Percentiles rank a stretch among this genome's conserved stretches.
Conservation (phyloP, 768 basidiomycete species). For the Trametes meyenii region DNA sequence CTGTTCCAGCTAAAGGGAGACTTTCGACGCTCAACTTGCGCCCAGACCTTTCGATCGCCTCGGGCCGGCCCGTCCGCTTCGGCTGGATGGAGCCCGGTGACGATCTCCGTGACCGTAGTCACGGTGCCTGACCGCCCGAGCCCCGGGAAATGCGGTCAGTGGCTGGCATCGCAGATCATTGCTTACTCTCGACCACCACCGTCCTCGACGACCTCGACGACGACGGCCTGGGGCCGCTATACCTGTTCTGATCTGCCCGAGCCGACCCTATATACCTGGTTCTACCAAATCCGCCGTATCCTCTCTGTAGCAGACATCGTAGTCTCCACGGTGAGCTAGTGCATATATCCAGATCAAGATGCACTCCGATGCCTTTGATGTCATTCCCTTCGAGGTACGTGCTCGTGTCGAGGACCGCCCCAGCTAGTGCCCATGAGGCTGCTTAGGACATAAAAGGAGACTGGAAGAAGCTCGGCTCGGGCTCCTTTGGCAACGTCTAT, state of each 20-base stretch:
- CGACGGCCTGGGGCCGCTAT: conserved; percentile 19
- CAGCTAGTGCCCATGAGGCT: conserved; percentile 12
- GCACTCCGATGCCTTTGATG: conserved; percentile 77
- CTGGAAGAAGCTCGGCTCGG: conserved; percentile 90
- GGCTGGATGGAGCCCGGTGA: conserved; percentile 1
- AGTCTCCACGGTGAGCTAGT: not conserved
- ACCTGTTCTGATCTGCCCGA: not conserved
- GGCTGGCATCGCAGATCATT: conserved; percentile 6
- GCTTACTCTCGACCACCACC: conserved; percentile 15
- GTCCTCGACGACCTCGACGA: conserved; percentile 7
- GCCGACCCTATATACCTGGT: not conserved
- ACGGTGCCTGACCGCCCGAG: conserved; percentile 6
- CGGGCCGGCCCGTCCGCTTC: too few species aligned
- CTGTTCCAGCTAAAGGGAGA: too few species aligned
- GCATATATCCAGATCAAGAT: conserved; percentile 25
- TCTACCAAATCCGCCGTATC: not conserved
- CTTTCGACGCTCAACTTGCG: too few species aligned
- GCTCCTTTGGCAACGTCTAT: conserved; percentile 92
- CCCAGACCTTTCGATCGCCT: too few species aligned
- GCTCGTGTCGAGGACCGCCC: not conserved
- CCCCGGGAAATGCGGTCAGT: conserved; percentile 13
- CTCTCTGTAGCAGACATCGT: not conserved
- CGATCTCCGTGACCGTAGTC: conserved; percentile 4
- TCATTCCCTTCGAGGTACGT: conserved; percentile 82
- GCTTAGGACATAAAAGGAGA: conserved; percentile 80